Evolutionary conservation across 148 eudicot genomes (phyloP).

Genomic region (Nepenthes mirabilis): DNA sequence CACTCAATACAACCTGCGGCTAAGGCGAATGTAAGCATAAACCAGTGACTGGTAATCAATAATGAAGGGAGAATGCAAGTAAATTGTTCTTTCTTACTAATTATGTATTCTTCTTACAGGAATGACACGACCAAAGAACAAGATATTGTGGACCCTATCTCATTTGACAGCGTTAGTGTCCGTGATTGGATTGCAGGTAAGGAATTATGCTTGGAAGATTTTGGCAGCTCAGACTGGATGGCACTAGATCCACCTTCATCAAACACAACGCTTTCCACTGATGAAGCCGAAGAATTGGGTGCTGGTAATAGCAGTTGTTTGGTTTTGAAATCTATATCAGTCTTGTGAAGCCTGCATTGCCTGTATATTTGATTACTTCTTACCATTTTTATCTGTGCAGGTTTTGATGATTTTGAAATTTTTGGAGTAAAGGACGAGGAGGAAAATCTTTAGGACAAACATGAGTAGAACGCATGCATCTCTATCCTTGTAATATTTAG

Average conservation of each 20-base stretch:
- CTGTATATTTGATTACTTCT: not conserved
- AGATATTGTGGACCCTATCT: conserved; percentile 44
- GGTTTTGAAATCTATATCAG: not conserved
- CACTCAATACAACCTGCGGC: conserved; percentile 62
- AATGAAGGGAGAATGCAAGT: not conserved
- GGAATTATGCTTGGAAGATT: conserved; percentile 41
- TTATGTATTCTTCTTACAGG: conserved; percentile 19
- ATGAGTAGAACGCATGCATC: too few species aligned
- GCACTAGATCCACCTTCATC: conserved; percentile 48
- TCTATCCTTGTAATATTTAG: too few species aligned
- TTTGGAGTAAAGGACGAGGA: conserved; percentile 45
- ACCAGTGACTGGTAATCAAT: not conserved
- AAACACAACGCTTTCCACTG: conserved; percentile 25
- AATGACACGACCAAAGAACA: conserved; percentile 39
- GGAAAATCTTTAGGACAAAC: conserved; percentile 26
- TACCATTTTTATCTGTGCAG: conserved; percentile 23
- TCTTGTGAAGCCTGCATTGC: not conserved
- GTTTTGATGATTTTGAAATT: conserved; percentile 72
- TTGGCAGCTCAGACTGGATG: conserved; percentile 55
- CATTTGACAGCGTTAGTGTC: conserved; percentile 32
- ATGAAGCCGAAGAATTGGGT: conserved; percentile 54
- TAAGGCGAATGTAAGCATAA: conserved; percentile 52
- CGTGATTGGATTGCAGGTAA: conserved; percentile 53
- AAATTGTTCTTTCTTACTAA: conserved; percentile 1
- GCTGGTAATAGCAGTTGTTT: conserved; percentile 27